Evolutionary conservation across 192 early-diverging fungal genomes (phyloP).

Genomic region (Entomortierella chlamydospora): DNA sequence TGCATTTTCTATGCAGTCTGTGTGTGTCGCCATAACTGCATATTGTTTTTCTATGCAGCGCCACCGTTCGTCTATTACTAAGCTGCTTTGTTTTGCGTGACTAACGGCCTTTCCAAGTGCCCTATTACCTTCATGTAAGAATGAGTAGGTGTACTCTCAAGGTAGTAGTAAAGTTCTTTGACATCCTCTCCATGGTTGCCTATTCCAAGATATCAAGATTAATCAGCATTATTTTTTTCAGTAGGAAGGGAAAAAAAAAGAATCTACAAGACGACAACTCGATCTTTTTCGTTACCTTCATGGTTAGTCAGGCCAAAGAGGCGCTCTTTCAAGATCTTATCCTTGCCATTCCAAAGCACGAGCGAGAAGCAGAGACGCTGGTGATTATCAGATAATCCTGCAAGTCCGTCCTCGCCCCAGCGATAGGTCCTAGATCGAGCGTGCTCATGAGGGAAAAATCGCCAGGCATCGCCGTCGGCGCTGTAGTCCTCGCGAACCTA

Average conservation of each 20-base stretch:
- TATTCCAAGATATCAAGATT: background rate
- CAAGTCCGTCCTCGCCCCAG: conserved; percentile 52
- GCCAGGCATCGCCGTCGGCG: conserved; percentile 45
- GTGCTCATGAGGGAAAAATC: conserved; percentile 46
- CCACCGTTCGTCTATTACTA: no score
- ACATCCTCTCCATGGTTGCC: conserved; percentile 54
- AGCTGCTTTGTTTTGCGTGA: no score
- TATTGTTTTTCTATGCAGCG: no score
- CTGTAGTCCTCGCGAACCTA: conserved; percentile 51
- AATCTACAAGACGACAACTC: no score
- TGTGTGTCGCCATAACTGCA: no score
- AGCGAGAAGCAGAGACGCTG: conserved; percentile 51
- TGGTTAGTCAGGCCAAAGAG: conserved; percentile 50
- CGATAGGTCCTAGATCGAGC: conserved; percentile 46
- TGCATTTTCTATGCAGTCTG: background rate
- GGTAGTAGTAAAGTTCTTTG: conserved; percentile 54
- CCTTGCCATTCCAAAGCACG: conserved; percentile 49
- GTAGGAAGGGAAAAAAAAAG: background rate
- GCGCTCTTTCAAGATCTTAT: conserved; percentile 50
- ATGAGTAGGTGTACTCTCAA: conserved; percentile 47
- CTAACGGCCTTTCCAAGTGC: no score
- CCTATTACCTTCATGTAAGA: conserved; percentile 56
- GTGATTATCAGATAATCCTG: conserved; percentile 46
- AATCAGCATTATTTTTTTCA: no score
- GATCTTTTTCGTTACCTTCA: conserved; percentile 47